A percentile compares a stretch with the other conserved stretches of the same genome.
These are phyloP conservation scores for Fonsecaea multimorphosa DNA, from an alignment of 2,329 filamentous ascomycete genomes.

Conservation along the genomic window DNA sequence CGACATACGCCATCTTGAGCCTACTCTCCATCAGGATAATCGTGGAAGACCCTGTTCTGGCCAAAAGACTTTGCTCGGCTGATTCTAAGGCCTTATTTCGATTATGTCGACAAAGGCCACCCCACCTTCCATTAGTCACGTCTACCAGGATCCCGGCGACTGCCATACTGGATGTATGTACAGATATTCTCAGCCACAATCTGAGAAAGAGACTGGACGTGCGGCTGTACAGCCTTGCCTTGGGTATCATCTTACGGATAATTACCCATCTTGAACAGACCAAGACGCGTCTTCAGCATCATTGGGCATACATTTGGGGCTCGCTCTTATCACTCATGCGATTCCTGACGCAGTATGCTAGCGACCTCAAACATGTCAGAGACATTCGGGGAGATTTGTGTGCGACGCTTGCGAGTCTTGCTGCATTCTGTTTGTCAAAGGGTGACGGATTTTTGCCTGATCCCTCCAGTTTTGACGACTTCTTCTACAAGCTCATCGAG, in stretches of 20 bases:
- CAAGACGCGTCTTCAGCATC: slow-evolving; percentile 80
- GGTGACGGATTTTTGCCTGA: slow-evolving; percentile 92
- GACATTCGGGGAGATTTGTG: slow-evolving; percentile 73
- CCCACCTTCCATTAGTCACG: slow-evolving; percentile 76
- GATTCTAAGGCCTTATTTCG: slow-evolving; percentile 76
- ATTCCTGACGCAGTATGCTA: slow-evolving; percentile 85
- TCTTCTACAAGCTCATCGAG: slow-evolving; percentile 98
- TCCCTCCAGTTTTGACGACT: slow-evolving; percentile 86
- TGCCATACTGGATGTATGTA: slow-evolving; percentile 80
- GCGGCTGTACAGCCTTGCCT: slow-evolving; percentile 77
- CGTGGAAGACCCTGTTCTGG: slow-evolving; percentile 81
- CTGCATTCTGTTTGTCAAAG: slow-evolving; percentile 82
- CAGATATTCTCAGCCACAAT: slow-evolving; percentile 94
- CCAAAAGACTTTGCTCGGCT: slow-evolving; percentile 82
- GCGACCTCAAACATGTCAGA: slow-evolving; percentile 68
- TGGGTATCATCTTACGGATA: slow-evolving; percentile 81
- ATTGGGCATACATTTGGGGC: slow-evolving; percentile 96
- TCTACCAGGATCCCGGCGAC: slow-evolving; percentile 76
- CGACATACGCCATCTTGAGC: slow-evolving; percentile 83
- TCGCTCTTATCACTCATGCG: slow-evolving; percentile 84
- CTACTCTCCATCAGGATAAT: slow-evolving; percentile 85
- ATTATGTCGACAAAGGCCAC: slow-evolving; percentile 86
- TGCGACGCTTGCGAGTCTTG: slow-evolving; percentile 77
- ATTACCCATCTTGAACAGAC: slow-evolving; percentile 84
- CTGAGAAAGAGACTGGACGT: slow-evolving; percentile 83